Evolutionary conservation across 2,329 filamentous ascomycete species (phyloP).

Genomic region (Colletotrichum lindemuthianum): DNA sequence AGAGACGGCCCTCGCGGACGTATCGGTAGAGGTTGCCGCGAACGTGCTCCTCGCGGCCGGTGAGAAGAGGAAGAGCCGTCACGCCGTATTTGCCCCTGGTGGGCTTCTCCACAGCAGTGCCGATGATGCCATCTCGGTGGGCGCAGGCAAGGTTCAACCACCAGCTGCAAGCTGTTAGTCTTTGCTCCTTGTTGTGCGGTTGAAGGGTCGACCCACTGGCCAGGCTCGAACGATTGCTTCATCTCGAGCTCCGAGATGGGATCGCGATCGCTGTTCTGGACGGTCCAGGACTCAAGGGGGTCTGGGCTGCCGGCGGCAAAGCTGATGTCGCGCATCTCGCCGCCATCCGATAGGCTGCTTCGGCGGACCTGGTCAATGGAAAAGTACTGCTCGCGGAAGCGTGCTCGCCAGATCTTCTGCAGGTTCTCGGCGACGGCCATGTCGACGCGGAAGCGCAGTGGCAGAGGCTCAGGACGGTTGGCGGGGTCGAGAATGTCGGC

Average conservation of each 20-base stretch:
- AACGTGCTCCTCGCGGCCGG: slow-evolving; percentile 59
- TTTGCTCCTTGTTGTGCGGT: background rate
- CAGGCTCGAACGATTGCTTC: slow-evolving; percentile 55
- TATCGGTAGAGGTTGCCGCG: slow-evolving; percentile 52
- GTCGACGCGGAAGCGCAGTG: slow-evolving; percentile 47
- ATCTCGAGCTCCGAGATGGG: slow-evolving; percentile 52
- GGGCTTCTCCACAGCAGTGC: slow-evolving; percentile 53
- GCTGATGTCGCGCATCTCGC: slow-evolving; percentile 53
- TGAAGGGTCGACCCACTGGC: slow-evolving; percentile 54
- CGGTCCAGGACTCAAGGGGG: slow-evolving; percentile 49
- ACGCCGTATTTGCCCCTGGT: slow-evolving; percentile 58
- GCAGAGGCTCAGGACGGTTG: slow-evolving; percentile 41
- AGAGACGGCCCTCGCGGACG: slow-evolving; percentile 52
- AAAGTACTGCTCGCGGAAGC: slow-evolving; percentile 57
- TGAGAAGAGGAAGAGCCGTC: slow-evolving; percentile 60
- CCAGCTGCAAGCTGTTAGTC: slow-evolving; percentile 55
- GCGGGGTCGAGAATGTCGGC: slow-evolving; percentile 49
- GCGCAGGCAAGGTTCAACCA: slow-evolving; percentile 68
- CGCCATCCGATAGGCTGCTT: slow-evolving; percentile 46
- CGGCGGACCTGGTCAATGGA: slow-evolving; percentile 57
- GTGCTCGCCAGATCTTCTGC: slow-evolving; percentile 53
- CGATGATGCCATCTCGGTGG: slow-evolving; percentile 64
- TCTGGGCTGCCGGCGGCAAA: slow-evolving; percentile 48
- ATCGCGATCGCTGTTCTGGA: slow-evolving; percentile 41
- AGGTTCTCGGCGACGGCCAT: slow-evolving; percentile 50